These are phyloP conservation scores for Cercospora zeae-maydis DNA, from an alignment of 2,329 filamentous ascomycete species.

Conservation along the genomic window DNA sequence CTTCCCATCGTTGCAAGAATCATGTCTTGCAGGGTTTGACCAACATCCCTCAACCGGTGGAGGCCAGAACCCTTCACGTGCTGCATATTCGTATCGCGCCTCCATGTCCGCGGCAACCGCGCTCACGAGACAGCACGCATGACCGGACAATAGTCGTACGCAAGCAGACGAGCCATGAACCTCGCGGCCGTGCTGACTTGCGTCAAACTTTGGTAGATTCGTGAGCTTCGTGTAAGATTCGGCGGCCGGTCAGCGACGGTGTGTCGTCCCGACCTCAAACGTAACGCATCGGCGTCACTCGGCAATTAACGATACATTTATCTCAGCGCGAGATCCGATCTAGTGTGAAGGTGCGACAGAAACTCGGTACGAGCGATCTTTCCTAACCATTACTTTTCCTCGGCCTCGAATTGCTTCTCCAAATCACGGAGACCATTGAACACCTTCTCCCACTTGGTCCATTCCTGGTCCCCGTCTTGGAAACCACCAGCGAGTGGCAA, in stretches of 20 bases:
- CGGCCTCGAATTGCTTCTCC: conserved; percentile 38
- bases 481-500: conserved; percentile 58
- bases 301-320: neutral
- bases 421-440: conserved; percentile 46
- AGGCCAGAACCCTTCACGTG: neutral
- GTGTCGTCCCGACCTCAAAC: neutral
- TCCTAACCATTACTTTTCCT: conserved; percentile 18
- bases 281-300: neutral
- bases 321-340: neutral
- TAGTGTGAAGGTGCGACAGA: neutral
- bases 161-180: neutral
- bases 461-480: conserved; percentile 55
- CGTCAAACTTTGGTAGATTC: neutral
- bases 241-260: neutral
- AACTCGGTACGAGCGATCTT: neutral
- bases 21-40: neutral
- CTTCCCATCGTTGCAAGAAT: neutral
- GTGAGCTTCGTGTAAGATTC: neutral
- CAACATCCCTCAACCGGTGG: neutral
- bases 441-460: conserved; percentile 52
- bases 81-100: neutral
- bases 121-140: neutral
- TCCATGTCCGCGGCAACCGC: neutral
- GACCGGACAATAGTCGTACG: neutral
- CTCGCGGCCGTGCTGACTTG: neutral